phyloP scores from a whole-genome alignment of 305 asterid species.

The Rubia tinctorum region DNA sequence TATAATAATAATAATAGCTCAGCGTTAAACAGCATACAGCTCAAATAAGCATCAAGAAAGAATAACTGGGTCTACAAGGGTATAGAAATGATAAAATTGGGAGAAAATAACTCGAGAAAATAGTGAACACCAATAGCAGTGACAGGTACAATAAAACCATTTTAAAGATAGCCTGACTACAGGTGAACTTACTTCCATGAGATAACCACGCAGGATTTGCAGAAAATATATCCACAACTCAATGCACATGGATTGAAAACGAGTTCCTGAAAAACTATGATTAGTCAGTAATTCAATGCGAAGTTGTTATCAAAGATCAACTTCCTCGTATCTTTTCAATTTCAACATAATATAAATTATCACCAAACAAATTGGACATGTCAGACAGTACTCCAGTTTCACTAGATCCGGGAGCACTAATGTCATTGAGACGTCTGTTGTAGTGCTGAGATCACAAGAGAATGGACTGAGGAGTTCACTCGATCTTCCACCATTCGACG shows the following conservation, averaged over 20 bases:
- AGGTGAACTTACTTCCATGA: slow-evolving; percentile 73
- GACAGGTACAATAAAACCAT: slow-evolving; percentile 7
- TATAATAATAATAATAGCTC: background rate
- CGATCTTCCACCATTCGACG: slow-evolving; percentile 30
- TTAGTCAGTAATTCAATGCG: slow-evolving; percentile 7
- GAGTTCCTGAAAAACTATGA: slow-evolving; percentile 43
- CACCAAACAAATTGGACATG: slow-evolving; percentile 86
- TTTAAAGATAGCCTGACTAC: slow-evolving; percentile 16
- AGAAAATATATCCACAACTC: slow-evolving; percentile 77
- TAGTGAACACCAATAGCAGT: background rate
- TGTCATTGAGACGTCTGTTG: slow-evolving; percentile 48
- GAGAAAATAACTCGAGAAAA: background rate
- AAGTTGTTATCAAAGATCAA: background rate
- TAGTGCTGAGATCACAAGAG: slow-evolving; percentile 41
- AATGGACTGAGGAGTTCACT: slow-evolving; percentile 38
- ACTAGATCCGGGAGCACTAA: slow-evolving; percentile 50
- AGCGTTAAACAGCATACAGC: background rate
- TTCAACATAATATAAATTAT: slow-evolving; percentile 16
- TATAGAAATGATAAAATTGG: background rate
- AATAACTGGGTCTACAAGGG: slow-evolving; percentile 3
- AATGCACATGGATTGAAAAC: slow-evolving; percentile 71
- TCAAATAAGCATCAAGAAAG: background rate
- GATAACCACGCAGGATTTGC: slow-evolving; percentile 71
- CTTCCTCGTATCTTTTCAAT: background rate
- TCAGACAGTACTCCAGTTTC: slow-evolving; percentile 52